Conservation (phyloP, 805 yeast species). For the Saturnispora ahearnii region DNA sequence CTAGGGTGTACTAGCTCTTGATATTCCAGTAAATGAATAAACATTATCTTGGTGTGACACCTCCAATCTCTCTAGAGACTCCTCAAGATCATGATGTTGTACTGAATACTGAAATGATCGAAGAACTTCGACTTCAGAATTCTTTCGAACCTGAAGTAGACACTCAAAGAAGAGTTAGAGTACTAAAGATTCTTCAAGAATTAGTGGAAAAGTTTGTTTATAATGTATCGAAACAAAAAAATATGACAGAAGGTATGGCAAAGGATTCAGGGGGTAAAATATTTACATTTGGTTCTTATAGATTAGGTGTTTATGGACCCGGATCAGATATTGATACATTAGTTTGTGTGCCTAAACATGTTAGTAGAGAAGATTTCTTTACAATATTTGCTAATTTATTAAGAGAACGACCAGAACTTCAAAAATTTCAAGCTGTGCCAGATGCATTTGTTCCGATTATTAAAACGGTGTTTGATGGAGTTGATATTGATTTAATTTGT, state of each 20-base stretch:
- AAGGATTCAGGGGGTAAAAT: slow-evolving; percentile 95
- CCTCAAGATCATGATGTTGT: slow-evolving; percentile 75
- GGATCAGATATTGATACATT: slow-evolving; percentile 96
- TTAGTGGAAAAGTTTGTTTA: slow-evolving; percentile 76
- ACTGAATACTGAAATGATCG: slow-evolving; percentile 66
- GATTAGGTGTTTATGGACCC: slow-evolving; percentile 95
- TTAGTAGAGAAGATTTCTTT: slow-evolving; percentile 82
- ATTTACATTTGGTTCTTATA: slow-evolving; percentile 91
- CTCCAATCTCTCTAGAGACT: slow-evolving; percentile 77
- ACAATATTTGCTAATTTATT: slow-evolving; percentile 65
- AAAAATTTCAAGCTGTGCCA: slow-evolving; percentile 87
- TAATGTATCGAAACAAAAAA: slow-evolving; percentile 66
- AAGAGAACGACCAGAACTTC: slow-evolving; percentile 68
- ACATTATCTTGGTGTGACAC: slow-evolving; percentile 56
- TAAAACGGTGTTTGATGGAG: slow-evolving; percentile 78
- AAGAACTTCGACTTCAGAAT: slow-evolving; percentile 71
- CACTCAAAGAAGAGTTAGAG: slow-evolving; percentile 71
- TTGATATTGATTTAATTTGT: slow-evolving; percentile 86
- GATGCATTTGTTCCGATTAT: slow-evolving; percentile 98
- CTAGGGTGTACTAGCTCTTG: no score
- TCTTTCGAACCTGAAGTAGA: slow-evolving; percentile 86
- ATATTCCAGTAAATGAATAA: not conserved
- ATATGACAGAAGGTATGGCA: slow-evolving; percentile 97
- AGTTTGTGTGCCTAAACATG: slow-evolving; percentile 96
- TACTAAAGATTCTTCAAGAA: slow-evolving; percentile 60